Conservation (phyloP, 768 basidiomycete species). For the Lactarius akahatsu region DNA sequence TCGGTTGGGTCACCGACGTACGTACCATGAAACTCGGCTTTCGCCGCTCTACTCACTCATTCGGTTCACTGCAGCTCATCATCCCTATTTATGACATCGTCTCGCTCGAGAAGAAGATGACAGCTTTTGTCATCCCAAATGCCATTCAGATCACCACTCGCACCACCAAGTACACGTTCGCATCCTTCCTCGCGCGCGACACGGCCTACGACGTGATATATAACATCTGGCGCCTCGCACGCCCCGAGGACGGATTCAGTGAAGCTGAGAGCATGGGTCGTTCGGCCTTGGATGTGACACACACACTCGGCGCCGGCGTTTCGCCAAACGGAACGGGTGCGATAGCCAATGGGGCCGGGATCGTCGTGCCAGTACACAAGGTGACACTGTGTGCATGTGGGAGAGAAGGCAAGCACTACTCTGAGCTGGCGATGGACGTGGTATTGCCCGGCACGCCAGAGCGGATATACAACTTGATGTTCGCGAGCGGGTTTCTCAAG, state of each 20-base stretch:
- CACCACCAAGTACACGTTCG: slow-evolving; percentile 86
- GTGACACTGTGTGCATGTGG: slow-evolving; percentile 75
- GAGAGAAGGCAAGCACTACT: slow-evolving; percentile 63
- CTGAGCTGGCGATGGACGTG: slow-evolving; percentile 73
- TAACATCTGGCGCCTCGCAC: slow-evolving; percentile 92
- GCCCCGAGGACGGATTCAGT: slow-evolving; percentile 52
- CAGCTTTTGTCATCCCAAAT: slow-evolving; percentile 96
- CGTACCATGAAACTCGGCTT: slow-evolving; percentile 36
- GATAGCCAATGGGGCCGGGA: slow-evolving; percentile 18
- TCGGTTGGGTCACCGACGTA: slow-evolving; percentile 98
- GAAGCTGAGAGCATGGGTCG: slow-evolving; percentile 20
- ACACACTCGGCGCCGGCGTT: neutral
- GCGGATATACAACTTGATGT: slow-evolving; percentile 93
- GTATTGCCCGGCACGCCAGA: slow-evolving; percentile 90
- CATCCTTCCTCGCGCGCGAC: slow-evolving; percentile 94
- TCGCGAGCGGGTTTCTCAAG: slow-evolving; percentile 93
- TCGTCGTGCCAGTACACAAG: slow-evolving; percentile 41
- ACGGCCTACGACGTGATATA: slow-evolving; percentile 94
- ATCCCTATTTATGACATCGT: slow-evolving; percentile 88
- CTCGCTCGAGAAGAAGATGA: slow-evolving; percentile 93
- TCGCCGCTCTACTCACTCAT: neutral
- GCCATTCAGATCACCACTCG: slow-evolving; percentile 88
- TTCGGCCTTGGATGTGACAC: slow-evolving; percentile 19
- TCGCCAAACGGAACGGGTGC: slow-evolving; percentile 11
- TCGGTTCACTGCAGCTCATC: slow-evolving; percentile 54